A percentile compares a stretch with the other conserved stretches of the same genome.
These are phyloP conservation scores for Dioscorea cayenensis DNA, from an alignment of 116 monocot species.

Conservation along the genomic window DNA sequence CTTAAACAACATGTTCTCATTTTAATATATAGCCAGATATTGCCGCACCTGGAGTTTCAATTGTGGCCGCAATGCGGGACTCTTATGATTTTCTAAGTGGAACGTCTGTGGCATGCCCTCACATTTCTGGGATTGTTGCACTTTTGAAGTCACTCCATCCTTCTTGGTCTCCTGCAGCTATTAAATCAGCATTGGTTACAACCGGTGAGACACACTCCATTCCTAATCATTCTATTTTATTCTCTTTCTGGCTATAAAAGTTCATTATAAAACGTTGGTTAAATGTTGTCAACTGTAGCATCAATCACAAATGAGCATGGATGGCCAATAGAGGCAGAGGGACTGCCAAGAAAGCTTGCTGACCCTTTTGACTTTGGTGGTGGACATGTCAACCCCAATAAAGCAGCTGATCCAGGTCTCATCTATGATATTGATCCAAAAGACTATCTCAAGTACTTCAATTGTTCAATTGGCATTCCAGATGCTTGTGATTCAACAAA, in stretches of 20 bases:
- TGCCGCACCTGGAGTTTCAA: slow-evolving; percentile 41
- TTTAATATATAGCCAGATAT: slow-evolving; percentile 43
- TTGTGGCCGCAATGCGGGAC: slow-evolving; percentile 28
- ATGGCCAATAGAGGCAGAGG: slow-evolving; percentile 18
- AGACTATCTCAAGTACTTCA: slow-evolving; percentile 29
- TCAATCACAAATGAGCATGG: slow-evolving; percentile 8
- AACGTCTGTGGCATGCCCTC: slow-evolving; percentile 23
- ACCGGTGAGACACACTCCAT: slow-evolving; percentile 24
- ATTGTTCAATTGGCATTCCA: background rate
- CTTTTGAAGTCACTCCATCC: slow-evolving; percentile 51
- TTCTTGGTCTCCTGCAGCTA: slow-evolving; percentile 49
- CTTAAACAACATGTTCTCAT: background rate
- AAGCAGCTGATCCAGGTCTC: slow-evolving; percentile 25
- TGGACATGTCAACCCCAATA: slow-evolving; percentile 13
- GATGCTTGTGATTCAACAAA: background rate
- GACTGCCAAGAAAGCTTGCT: slow-evolving; percentile 14
- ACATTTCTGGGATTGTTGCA: slow-evolving; percentile 28
- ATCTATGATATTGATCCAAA: slow-evolving; percentile 27
- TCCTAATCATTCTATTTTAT: background rate
- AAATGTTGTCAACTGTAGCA: slow-evolving; percentile 2
- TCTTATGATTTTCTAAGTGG: slow-evolving; percentile 18
- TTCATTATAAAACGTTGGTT: too few relatives aligned
- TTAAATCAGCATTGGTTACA: slow-evolving; percentile 56
- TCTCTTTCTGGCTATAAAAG: too few relatives aligned
- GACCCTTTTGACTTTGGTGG: slow-evolving; percentile 34